Base-by-base conservation (phyloP, 1,284 basidiomycete species). In the Polyporus tsugae region DNA sequence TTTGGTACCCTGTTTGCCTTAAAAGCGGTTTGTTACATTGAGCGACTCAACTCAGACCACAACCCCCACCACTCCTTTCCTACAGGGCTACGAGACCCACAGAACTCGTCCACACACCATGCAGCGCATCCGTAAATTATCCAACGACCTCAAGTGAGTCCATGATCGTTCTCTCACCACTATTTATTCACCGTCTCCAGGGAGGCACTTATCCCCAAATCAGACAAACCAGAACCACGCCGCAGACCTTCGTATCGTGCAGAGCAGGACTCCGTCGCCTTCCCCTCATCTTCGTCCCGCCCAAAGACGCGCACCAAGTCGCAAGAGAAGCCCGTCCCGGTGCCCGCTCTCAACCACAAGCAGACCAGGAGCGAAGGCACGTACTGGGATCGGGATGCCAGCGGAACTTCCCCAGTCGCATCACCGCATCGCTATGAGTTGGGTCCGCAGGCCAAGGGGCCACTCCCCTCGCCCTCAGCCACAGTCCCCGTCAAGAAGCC, bases 121-220 rank as follows among this genome's bases (percentile, higher is more conserved):
- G 55, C 55, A 38, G 55, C 55, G 55, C 35, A 58, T 58, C 19
- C 55, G 55, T 35, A 58, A 58, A 19, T 10, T 58, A 35, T 58
- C 55, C 9, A 58, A 58, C 35, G 55, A 58, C 35, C 55, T 58
- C 55, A 58, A 38, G 55, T 58, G 35, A 58, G 55, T n/a, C 35
- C 11, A 35, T n/a, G n/a, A n/a, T 58, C 35, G 6, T 58, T 19
- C 33, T 58, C 19, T 38, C n/a, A 35, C 17, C 55, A 38, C 35
- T n/a, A 11, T 7, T 15, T n/a, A n/a, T 22, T 58, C 19, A 58
- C 7, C 35, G 10, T 58, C 19, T 35, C 33, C 33, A 58, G 55
- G 55, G 55, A 58, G 35, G 55, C 35, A 10, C 35, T 58, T n/a
- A n/a, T 38, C 9, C 55, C 55, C 35, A 58, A 58, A 9, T 36